Evolutionary conservation across 148 eudicot species (phyloP), one percentile per base, ranked within the genome.

Genomic region (Fallopia convolvulus): DNA sequence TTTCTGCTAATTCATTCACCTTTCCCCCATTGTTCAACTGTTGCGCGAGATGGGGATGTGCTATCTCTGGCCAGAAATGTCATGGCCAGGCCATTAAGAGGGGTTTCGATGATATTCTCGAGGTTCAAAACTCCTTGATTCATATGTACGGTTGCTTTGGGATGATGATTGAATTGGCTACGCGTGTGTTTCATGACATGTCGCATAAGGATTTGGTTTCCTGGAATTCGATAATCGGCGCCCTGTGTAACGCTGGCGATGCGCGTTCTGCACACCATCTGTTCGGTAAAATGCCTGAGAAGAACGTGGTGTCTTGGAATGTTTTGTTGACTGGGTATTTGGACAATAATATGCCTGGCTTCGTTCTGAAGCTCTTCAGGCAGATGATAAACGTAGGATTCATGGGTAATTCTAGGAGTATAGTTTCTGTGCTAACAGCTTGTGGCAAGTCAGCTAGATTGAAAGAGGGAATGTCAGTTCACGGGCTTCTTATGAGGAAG

Each of bases 251-350:
- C 70, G 81, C 63, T 55, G 89, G 90, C 74, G 87, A 88, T 55
- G 66, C 89, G 78, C 76, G 26, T 0, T 17, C 18, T 13, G 92
- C 94, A n/a, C 92, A 85, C 56, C 23, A 80, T 23, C 0, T 90
- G 88, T 91, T 91, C 77, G 89, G 91, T 81, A 61, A 1, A 74
- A 90, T 90, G 90, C 87, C 86, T 15, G 80, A 83, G 72, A 91
- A 76, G 76, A 91, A 88, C 84, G 81, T 83, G 79, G 89, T 91
- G 75, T 90, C 92, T 72, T 93, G 93, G 92, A 91, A 89, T 83
- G 72, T 84, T 39, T 52, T 91, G 89, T 87, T 93, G 61, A 76
- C 81, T 0, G 91, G 97, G 60, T 90, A 88, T 84, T 82, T 91
- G 83, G 82, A 84, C 20, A 75, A 74, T 23, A 81, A 83, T 20